A percentile compares a stretch with the other conserved stretches of the same genome.
Conservation (phyloP, 345 rosid genomes). For the Chamaenerion angustifolium region DNA sequence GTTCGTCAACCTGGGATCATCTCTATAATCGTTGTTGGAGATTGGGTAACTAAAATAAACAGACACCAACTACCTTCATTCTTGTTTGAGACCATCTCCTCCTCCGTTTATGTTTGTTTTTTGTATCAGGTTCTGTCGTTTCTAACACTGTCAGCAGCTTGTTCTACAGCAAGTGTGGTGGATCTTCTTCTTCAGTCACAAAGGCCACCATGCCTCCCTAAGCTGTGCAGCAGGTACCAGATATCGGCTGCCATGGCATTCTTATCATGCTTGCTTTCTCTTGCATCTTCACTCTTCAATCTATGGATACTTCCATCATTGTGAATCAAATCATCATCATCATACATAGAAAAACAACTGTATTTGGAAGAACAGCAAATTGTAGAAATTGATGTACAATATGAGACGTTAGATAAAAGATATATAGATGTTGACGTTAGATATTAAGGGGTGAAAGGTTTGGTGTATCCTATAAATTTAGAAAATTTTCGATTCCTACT, state of each 20-base stretch:
- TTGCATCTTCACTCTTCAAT: slow-evolving; percentile 70
- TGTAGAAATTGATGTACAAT: no score
- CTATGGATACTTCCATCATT: slow-evolving; percentile 73
- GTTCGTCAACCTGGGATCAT: slow-evolving; percentile 46
- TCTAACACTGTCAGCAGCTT: slow-evolving; percentile 66
- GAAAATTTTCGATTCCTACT: no score
- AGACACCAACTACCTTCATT: no score
- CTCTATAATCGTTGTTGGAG: slow-evolving; percentile 53
- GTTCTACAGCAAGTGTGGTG: slow-evolving; percentile 68
- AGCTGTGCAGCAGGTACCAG: slow-evolving; percentile 60
- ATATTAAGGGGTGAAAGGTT: no score
- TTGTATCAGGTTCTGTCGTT: slow-evolving; percentile 63
- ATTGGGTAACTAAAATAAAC: no score
- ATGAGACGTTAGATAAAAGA: no score
- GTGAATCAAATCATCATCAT: slow-evolving; percentile 12
- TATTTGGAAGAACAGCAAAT: no score
- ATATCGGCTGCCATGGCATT: slow-evolving; percentile 79
- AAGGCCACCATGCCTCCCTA: slow-evolving; percentile 28
- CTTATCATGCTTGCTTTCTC: slow-evolving; percentile 65
- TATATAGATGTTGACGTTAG: no score
- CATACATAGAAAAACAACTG: no score
- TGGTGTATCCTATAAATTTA: no score
- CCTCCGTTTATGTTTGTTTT: no score
- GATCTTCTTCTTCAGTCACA: slow-evolving; percentile 40
- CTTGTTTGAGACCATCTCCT: no score